A percentile compares a stretch with the other conserved stretches of the same genome.
These are phyloP conservation scores for Colletotrichum caudatum DNA, from an alignment of 2,329 filamentous ascomycete genomes.

Conservation along the genomic window DNA sequence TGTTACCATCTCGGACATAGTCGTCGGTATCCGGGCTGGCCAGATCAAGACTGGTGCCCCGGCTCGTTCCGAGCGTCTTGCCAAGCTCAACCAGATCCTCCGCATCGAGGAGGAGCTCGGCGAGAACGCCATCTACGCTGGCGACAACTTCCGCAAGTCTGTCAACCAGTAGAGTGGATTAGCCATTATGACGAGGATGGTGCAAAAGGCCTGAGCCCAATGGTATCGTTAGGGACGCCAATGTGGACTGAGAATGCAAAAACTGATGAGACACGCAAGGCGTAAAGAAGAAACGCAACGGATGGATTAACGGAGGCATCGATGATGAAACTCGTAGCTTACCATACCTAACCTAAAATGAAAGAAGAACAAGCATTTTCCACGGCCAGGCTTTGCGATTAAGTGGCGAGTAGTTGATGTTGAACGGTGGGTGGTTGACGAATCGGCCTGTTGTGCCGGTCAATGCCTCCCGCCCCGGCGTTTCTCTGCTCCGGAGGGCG, in stretches of 20 bases:
- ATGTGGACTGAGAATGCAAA: constrained; percentile 9
- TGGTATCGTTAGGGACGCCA: background rate
- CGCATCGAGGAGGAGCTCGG: constrained; percentile 99
- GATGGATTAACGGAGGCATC: constrained; percentile 29
- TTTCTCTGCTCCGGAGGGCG: background rate
- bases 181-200: constrained; percentile 15
- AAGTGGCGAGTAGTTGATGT: background rate
- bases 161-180: constrained; percentile 79
- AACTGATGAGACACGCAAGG: constrained; percentile 37
- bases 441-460: background rate
- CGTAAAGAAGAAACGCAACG: constrained; percentile 32
- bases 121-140: constrained; percentile 90
- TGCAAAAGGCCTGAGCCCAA: constrained; percentile 6
- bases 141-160: constrained; percentile 89
- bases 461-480: background rate
- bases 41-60: constrained; percentile 99
- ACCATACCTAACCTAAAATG: constrained; percentile 26
- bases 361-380: constrained; percentile 21
- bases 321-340: constrained; percentile 40
- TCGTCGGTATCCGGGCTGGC: constrained; percentile 93
- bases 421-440: background rate
- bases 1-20: constrained; percentile 98
- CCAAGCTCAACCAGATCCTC: constrained; percentile 99
- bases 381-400: background rate
- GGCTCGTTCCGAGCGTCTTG: constrained; percentile 95